Percentiles rank a stretch among this genome's conserved stretches.
phyloP scores from a whole-genome alignment of 306 rosid species.

The Macrotyloma uniflorum region DNA sequence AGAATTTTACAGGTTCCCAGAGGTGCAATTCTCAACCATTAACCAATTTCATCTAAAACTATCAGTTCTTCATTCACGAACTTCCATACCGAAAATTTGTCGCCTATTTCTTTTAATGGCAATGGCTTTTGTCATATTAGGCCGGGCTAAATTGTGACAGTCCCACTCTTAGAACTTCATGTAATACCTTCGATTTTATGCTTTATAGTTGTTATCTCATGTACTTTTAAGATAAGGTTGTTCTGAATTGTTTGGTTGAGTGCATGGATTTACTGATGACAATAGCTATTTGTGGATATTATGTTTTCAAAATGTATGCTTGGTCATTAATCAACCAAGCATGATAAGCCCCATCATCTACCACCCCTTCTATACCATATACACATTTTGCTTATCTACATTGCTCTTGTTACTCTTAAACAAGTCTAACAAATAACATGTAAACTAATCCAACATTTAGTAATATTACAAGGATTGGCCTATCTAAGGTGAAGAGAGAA shows the following conservation, averaged over 20 bases:
- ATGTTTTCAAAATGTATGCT: constrained; percentile 32
- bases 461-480: not conserved
- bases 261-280: constrained; percentile 25
- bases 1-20: not conserved
- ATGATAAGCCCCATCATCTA: constrained; percentile 42
- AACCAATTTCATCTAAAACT: not conserved
- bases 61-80: not conserved
- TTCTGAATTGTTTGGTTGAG: constrained; percentile 31
- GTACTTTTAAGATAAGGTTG: constrained; percentile 40
- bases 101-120: not conserved
- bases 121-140: not conserved
- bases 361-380: constrained; percentile 34
- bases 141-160: not conserved
- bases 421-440: not conserved
- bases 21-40: not conserved
- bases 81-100: not conserved
- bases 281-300: constrained; percentile 34
- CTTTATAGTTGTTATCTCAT: constrained; percentile 11
- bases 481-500: not conserved
- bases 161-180: not conserved
- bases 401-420: not conserved
- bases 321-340: constrained; percentile 36
- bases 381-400: constrained; percentile 38
- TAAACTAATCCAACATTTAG: not conserved
- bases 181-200: not conserved